Evolutionary conservation across 495 filamentous ascomycete genomes (phyloP).

Genomic region (Penicillium cataractarum): DNA sequence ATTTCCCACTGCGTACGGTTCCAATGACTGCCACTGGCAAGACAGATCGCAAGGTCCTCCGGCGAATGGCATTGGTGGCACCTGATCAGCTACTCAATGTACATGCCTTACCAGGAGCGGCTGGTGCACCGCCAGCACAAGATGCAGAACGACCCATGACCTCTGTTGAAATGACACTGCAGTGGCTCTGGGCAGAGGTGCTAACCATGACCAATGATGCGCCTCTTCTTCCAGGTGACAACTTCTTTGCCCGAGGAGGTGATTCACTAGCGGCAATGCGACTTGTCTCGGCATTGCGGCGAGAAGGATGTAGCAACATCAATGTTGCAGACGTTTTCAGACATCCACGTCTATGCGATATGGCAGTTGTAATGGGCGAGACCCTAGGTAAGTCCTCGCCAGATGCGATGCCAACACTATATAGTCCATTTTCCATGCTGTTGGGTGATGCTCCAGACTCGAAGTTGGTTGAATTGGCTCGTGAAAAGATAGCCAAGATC

Average conservation of each 20-base stretch:
- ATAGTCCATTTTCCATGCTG: background rate
- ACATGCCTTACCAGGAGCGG: background rate
- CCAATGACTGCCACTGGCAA: conserved; percentile 41
- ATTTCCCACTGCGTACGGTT: conserved; percentile 37
- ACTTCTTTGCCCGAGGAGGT: conserved; percentile 2
- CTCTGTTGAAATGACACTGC: background rate
- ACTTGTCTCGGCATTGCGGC: background rate
- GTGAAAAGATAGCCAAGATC: background rate
- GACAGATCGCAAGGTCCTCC: conserved; percentile 29
- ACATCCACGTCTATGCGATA: background rate
- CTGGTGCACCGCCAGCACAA: background rate
- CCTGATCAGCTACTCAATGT: background rate
- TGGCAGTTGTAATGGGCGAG: background rate
- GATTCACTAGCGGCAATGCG: conserved; percentile 7
- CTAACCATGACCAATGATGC: background rate
- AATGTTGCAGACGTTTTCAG: background rate
- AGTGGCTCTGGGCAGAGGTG: background rate
- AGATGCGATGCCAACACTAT: background rate
- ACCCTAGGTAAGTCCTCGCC: background rate
- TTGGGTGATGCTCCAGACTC: background rate
- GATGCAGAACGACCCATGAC: background rate
- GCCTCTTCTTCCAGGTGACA: background rate
- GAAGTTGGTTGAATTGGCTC: background rate
- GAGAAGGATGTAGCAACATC: background rate
- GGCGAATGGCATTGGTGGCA: background rate